Conservation (phyloP, 352 stramenopile species). For the Phytophthora pisi region DNA sequence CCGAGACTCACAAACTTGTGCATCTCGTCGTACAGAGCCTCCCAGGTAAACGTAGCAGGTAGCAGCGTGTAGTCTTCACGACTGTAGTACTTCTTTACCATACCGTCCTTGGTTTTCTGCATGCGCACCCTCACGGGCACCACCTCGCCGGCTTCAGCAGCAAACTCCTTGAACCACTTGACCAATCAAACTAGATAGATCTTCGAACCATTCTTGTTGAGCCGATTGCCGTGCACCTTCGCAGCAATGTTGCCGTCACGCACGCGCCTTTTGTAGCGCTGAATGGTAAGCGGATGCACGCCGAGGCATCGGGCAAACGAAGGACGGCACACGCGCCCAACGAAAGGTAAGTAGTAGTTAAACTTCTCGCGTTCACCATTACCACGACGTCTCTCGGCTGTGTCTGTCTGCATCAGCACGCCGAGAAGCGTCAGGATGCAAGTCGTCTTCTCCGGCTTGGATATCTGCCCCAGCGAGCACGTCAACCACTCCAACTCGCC, state of each 20-base stretch:
- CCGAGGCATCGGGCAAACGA: background rate
- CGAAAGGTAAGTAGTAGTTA: background rate
- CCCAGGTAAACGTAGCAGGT: too few relatives aligned
- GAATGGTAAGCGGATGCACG: background rate
- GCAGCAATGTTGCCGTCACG: slow-evolving; percentile 2
- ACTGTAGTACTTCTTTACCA: background rate
- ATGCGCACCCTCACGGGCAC: background rate
- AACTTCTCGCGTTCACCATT: background rate
- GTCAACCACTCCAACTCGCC: slow-evolving; percentile 2
- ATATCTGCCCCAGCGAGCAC: slow-evolving; percentile 1
- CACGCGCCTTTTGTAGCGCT: background rate
- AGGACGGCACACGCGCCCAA: background rate
- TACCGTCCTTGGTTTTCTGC: background rate
- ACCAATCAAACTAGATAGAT: slow-evolving; percentile 1
- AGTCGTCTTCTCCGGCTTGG: slow-evolving; percentile 5
- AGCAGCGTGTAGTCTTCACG: background rate
- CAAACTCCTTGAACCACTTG: background rate
- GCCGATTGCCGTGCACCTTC: background rate
- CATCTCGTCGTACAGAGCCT: too few relatives aligned
- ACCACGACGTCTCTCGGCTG: background rate
- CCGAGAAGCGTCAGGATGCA: slow-evolving; percentile 2
- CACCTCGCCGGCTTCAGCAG: background rate
- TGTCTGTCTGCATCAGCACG: slow-evolving; percentile 1
- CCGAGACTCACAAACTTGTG: too few relatives aligned
- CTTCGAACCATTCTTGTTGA: background rate